Conservation (phyloP, 2,329 filamentous ascomycete species). For the Aspergillus sp. region DNA sequence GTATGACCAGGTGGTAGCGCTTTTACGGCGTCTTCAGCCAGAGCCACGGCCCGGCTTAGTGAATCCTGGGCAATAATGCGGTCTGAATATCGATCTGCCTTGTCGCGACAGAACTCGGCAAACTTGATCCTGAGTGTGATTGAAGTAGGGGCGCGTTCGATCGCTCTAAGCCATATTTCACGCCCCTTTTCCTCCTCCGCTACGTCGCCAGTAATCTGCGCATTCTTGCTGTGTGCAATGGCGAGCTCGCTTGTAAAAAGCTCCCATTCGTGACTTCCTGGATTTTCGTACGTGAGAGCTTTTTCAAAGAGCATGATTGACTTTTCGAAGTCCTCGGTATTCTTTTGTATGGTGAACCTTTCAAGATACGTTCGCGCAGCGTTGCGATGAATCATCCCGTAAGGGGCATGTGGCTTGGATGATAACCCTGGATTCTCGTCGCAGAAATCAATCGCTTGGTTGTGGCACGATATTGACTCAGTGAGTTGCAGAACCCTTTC, state of each 20-base stretch:
- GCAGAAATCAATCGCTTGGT: constrained; percentile 1
- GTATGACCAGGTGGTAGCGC: neutral
- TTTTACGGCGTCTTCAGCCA: neutral
- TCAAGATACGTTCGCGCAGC: neutral
- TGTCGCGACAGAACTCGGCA: neutral
- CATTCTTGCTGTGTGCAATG: neutral
- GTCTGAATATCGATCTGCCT: neutral
- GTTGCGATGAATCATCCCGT: constrained; percentile 5
- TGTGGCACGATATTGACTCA: constrained; percentile 1
- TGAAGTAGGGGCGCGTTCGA: neutral
- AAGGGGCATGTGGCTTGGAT: neutral
- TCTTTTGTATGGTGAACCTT: neutral
- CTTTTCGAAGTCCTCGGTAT: neutral
- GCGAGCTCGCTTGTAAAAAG: neutral
- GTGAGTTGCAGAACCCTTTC: neutral
- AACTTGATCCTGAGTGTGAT: neutral
- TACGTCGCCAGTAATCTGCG: neutral
- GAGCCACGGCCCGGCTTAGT: neutral
- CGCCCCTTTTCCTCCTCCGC: neutral
- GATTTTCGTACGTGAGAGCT: neutral
- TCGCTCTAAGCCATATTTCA: neutral
- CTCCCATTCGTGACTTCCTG: neutral
- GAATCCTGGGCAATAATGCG: neutral
- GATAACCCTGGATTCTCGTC: neutral
- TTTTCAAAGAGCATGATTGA: neutral